These are phyloP conservation scores for Wickerhamomyces canadensis DNA, from an alignment of 805 yeast species.

Conservation along the genomic window DNA sequence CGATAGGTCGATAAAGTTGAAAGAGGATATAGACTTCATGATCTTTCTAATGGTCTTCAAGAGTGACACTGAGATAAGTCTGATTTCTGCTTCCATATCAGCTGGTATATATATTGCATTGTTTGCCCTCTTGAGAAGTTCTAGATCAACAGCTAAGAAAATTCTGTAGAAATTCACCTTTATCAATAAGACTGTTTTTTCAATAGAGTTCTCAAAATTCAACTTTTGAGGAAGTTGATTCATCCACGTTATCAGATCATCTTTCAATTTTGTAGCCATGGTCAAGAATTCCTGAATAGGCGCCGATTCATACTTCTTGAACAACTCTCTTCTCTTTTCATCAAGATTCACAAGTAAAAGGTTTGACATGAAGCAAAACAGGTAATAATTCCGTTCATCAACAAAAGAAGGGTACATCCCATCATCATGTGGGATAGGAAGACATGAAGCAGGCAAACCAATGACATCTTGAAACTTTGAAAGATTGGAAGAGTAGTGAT, in stretches of 20 bases:
- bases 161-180: not conserved
- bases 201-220: not conserved
- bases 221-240: not conserved
- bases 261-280: not conserved
- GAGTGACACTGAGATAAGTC: not conserved
- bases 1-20: not conserved
- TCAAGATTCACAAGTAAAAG: not conserved
- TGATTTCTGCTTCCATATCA: not conserved
- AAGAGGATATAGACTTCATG: not conserved
- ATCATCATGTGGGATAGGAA: not conserved
- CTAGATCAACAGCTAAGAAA: not conserved
- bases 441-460: conserved; percentile 1
- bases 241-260: not conserved
- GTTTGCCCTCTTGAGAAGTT: not conserved
- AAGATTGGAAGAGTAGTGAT: not conserved
- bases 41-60: not conserved
- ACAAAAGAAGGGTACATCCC: not conserved
- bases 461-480: not conserved
- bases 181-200: not conserved
- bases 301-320: not conserved
- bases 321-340: not conserved
- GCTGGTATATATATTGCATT: not conserved
- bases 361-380: conserved; percentile 4
- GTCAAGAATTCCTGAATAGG: not conserved
- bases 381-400: conserved; percentile 2